These are phyloP conservation scores for Backusella westeae DNA, from an alignment of 192 early-diverging fungal species.

Conservation along the genomic window DNA sequence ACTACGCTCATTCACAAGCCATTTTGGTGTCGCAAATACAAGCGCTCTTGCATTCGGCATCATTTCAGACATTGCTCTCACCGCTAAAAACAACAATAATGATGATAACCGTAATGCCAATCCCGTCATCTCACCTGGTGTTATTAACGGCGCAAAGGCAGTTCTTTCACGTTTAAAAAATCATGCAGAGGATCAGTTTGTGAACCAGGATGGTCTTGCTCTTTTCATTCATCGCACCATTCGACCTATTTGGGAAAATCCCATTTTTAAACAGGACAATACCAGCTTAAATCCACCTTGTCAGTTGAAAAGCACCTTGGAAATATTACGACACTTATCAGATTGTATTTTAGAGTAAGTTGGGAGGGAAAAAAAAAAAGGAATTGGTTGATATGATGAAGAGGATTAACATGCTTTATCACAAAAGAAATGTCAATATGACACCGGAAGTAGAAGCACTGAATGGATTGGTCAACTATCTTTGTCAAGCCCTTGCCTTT, in stretches of 20 bases:
- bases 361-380: too few species aligned
- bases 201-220: constrained; percentile 6
- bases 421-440: not conserved
- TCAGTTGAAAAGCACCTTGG: not conserved
- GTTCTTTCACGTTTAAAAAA: not conserved
- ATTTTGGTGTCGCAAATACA: not conserved
- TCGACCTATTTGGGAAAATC: not conserved
- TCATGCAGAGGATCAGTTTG: not conserved
- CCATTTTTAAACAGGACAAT: not conserved
- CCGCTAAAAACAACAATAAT: not conserved
- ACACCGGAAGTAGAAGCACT: not conserved
- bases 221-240: constrained; percentile 8
- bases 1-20: not conserved
- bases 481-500: not conserved
- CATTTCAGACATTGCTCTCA: not conserved
- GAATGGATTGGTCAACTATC: not conserved
- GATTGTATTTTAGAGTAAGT: not conserved
- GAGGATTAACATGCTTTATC: not conserved
- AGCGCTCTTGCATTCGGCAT: not conserved
- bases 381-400: too few species aligned
- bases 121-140: not conserved
- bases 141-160: not conserved
- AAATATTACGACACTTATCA: not conserved
- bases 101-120: too few species aligned
- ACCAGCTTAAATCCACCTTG: not conserved